Percentiles rank a stretch among this genome's conserved stretches.
Conservation (phyloP, 495 filamentous ascomycete species). For the Neurospora africana region DNA sequence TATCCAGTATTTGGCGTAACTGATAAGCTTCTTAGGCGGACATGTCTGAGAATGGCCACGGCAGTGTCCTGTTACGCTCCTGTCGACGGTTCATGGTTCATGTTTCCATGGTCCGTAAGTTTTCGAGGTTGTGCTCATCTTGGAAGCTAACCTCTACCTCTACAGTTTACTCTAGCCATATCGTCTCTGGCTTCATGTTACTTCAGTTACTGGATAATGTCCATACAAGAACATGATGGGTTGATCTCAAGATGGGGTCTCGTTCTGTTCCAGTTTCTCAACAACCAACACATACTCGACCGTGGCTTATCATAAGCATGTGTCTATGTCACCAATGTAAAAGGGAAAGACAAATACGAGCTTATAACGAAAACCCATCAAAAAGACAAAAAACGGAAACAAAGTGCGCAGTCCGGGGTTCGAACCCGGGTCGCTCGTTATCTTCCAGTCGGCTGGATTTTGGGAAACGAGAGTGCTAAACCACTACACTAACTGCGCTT, state of each 20-base stretch:
- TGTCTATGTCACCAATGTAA: too few species aligned
- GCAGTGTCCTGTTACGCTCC: neutral
- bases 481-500: neutral
- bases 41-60: too few species aligned
- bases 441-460: neutral
- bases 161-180: too few species aligned
- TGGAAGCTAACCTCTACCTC: neutral
- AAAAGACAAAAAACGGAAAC: neutral
- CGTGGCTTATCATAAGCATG: too few species aligned
- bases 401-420: neutral
- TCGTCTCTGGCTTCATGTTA: too few species aligned
- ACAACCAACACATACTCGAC: too few species aligned
- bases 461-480: neutral
- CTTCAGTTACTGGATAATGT: too few species aligned
- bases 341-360: too few species aligned
- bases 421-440: neutral
- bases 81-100: neutral
- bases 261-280: neutral
- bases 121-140: neutral
- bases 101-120: neutral
- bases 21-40: too few species aligned
- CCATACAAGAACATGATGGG: too few species aligned
- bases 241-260: too few species aligned
- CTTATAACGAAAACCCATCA: neutral
- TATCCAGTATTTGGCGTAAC: neutral